phyloP scores from a whole-genome alignment of 352 stramenopile genomes.

The Phytopythium boreale region DNA sequence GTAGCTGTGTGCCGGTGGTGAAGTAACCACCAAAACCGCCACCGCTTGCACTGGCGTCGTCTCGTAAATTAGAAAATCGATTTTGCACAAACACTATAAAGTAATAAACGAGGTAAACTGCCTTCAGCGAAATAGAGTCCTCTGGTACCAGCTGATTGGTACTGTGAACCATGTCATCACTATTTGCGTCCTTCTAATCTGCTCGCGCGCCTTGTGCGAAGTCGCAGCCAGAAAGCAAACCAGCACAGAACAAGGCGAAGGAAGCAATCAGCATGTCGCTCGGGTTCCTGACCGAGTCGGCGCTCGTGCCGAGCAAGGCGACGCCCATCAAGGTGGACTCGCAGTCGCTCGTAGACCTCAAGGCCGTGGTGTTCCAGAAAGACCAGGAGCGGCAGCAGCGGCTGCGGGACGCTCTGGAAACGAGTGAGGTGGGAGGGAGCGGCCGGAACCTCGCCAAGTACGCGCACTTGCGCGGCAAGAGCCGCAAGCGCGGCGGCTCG shows the following conservation, averaged over 20 bases:
- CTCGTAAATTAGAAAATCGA: too few relatives aligned
- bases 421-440: constrained; percentile 11
- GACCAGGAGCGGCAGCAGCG: constrained; percentile 71
- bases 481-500: constrained; percentile 15
- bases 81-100: too few relatives aligned
- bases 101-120: too few relatives aligned
- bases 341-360: constrained; percentile 83
- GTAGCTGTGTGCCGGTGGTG: too few relatives aligned
- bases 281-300: constrained; percentile 91
- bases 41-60: too few relatives aligned
- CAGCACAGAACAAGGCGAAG: not conserved
- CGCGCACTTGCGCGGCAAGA: constrained; percentile 41
- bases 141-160: too few relatives aligned
- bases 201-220: too few relatives aligned
- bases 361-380: constrained; percentile 81
- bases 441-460: constrained; percentile 24
- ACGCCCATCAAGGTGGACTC: constrained; percentile 86
- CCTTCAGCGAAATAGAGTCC: too few relatives aligned
- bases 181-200: too few relatives aligned
- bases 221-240: not conserved
- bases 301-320: constrained; percentile 88
- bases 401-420: constrained; percentile 34
- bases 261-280: constrained; percentile 66
- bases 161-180: too few relatives aligned
- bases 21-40: too few relatives aligned